Evolutionary conservation across 805 yeast genomes (phyloP).

Genomic region (Sungouiella blattae): DNA sequence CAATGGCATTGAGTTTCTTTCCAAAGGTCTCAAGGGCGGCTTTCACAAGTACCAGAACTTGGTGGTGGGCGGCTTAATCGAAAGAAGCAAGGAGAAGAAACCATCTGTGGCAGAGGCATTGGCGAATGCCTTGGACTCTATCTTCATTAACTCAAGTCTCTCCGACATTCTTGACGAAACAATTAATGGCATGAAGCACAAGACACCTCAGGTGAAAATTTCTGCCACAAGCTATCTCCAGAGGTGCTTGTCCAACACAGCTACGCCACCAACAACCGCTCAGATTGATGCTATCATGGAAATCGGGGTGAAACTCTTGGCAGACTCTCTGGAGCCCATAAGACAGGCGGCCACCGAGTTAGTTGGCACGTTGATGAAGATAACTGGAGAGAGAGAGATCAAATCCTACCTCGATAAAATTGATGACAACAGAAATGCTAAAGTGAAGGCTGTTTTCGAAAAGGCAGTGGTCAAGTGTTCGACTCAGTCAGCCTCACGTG

Average conservation of each 20-base stretch:
- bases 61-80: conserved; percentile 63
- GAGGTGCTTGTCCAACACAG: conserved; percentile 55
- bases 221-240: conserved; percentile 65
- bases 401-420: conserved; percentile 59
- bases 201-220: conserved; percentile 77
- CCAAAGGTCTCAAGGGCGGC: conserved; percentile 58
- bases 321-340: conserved; percentile 82
- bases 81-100: conserved; percentile 86
- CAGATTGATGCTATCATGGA: conserved; percentile 60
- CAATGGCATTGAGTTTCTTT: conserved; percentile 55
- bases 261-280: conserved; percentile 42
- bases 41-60: conserved; percentile 53
- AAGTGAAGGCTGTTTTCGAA: conserved; percentile 59
- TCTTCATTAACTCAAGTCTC: conserved; percentile 50
- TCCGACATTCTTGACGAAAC: conserved; percentile 59
- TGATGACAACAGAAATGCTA: conserved; percentile 69
- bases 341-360: conserved; percentile 74
- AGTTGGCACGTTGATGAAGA: conserved; percentile 77
- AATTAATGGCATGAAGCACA: conserved; percentile 60
- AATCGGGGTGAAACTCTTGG: conserved; percentile 56
- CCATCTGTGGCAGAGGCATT: conserved; percentile 71
- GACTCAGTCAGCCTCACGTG: conserved; percentile 1
- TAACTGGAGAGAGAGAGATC: conserved; percentile 72
- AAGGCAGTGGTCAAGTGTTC: conserved; percentile 47
- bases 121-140: conserved; percentile 59